Evolutionary conservation across 768 basidiomycete genomes (phyloP).

Genomic region (Dendrothele bispora): DNA sequence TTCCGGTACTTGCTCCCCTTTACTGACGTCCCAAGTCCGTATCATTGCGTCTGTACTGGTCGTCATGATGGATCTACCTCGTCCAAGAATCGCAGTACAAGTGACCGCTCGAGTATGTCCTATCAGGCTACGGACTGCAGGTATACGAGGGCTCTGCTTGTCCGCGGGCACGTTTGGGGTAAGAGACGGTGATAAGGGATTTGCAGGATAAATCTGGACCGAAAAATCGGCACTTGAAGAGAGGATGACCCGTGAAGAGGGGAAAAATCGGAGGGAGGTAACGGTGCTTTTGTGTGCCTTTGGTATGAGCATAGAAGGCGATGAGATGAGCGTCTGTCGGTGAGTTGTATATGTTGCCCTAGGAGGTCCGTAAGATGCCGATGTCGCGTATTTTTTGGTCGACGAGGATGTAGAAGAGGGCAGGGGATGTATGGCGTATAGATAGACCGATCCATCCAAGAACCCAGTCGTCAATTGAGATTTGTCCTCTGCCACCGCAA

Average conservation of each 20-base stretch:
- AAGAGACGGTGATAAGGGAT: conserved; percentile 29
- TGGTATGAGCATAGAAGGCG: too few relatives aligned
- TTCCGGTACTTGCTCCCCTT: conserved; percentile 46
- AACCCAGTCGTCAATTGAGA: conserved; percentile 61
- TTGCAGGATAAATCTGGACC: conserved; percentile 64
- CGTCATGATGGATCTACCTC: conserved; percentile 68
- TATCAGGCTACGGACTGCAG: conserved; percentile 59
- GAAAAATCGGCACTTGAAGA: conserved; percentile 69
- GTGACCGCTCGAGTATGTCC: conserved; percentile 71
- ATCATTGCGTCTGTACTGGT: conserved; percentile 68
- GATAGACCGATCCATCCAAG: conserved; percentile 55
- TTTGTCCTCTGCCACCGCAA: conserved; percentile 60
- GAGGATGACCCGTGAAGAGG: conserved; percentile 70
- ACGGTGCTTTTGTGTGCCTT: conserved; percentile 53
- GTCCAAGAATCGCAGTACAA: conserved; percentile 58
- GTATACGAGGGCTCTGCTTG: conserved; percentile 30
- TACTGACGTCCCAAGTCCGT: conserved; percentile 71
- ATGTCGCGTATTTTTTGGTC: conserved; percentile 4
- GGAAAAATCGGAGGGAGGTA: conserved; percentile 64
- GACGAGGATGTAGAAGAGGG: conserved; percentile 2
- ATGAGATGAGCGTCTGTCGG: conserved; percentile 11
- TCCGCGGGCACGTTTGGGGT: background rate
- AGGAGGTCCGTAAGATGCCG: conserved; percentile 10
- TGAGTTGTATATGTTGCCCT: conserved; percentile 14
- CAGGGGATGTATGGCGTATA: conserved; percentile 39